Evolutionary conservation across 2,329 filamentous ascomycete genomes (phyloP).

Genomic region (Metarhizium sp.): DNA sequence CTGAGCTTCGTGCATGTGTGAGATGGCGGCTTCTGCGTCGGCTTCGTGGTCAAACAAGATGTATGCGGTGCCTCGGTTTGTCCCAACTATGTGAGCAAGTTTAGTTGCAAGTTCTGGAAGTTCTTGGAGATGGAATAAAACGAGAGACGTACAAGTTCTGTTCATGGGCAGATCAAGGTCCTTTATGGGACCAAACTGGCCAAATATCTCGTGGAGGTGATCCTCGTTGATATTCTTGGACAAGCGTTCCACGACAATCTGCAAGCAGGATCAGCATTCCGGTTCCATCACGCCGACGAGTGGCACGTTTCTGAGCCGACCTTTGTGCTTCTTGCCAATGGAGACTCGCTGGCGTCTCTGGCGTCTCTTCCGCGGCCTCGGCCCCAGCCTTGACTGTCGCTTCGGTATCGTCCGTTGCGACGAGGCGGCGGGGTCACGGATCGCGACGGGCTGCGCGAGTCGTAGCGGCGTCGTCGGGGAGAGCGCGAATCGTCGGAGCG

Average conservation of each 20-base stretch:
- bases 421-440: constrained; percentile 21
- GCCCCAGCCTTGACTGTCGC: constrained; percentile 21
- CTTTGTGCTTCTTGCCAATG: constrained; percentile 41
- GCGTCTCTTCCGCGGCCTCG: constrained; percentile 24
- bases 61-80: constrained; percentile 88
- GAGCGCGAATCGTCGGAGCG: constrained; percentile 25
- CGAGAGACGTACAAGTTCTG: constrained; percentile 55
- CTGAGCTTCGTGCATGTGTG: constrained; percentile 97
- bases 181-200: constrained; percentile 73
- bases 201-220: constrained; percentile 88
- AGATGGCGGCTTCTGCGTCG: constrained; percentile 80
- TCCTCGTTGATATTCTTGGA: constrained; percentile 89
- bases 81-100: constrained; percentile 53
- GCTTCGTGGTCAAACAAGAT: constrained; percentile 70
- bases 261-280: not conserved
- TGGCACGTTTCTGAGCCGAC: constrained; percentile 19
- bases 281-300: not conserved
- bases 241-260: constrained; percentile 94
- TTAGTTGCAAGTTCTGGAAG: not conserved
- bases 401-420: constrained; percentile 24
- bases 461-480: constrained; percentile 20
- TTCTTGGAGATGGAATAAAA: not conserved
- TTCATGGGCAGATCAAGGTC: constrained; percentile 89
- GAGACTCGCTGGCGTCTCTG: constrained; percentile 27
- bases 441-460: constrained; percentile 24